A percentile compares a stretch with the other conserved stretches of the same genome.
phyloP scores from a whole-genome alignment of 2,329 filamentous ascomycete genomes.

The Cryphonectria japonica region DNA sequence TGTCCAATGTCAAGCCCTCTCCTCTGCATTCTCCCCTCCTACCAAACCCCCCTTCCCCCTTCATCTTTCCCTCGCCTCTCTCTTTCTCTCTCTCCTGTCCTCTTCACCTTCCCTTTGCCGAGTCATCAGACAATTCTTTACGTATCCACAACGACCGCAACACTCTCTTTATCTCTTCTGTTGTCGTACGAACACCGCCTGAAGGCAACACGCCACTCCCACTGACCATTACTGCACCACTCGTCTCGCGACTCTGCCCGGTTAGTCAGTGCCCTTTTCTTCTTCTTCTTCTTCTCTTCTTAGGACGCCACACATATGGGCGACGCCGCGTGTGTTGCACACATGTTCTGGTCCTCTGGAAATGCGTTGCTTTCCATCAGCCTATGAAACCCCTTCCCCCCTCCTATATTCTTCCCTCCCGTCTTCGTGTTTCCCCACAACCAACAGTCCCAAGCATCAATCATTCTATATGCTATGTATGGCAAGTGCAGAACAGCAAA shows the following conservation, averaged over 20 bases:
- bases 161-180: background rate
- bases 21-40: background rate
- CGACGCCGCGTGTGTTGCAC: background rate
- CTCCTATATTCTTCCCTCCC: background rate
- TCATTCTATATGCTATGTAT: background rate
- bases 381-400: background rate
- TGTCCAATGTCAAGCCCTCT: conserved; percentile 1
- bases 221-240: background rate
- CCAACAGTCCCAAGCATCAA: background rate
- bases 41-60: background rate
- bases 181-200: background rate
- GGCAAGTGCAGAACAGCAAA: background rate
- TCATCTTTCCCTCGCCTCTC: background rate
- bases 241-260: background rate
- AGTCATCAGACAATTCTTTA: background rate
- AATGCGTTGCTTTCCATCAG: background rate
- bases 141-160: background rate
- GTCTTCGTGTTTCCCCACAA: background rate
- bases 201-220: background rate
- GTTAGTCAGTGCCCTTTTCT: background rate
- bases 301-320: background rate
- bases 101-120: too few species aligned
- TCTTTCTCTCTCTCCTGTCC: background rate
- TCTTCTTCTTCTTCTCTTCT: background rate
- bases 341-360: background rate